Evolutionary conservation across 805 yeast species (phyloP).

Genomic region (Yamadazyma endophytica): DNA sequence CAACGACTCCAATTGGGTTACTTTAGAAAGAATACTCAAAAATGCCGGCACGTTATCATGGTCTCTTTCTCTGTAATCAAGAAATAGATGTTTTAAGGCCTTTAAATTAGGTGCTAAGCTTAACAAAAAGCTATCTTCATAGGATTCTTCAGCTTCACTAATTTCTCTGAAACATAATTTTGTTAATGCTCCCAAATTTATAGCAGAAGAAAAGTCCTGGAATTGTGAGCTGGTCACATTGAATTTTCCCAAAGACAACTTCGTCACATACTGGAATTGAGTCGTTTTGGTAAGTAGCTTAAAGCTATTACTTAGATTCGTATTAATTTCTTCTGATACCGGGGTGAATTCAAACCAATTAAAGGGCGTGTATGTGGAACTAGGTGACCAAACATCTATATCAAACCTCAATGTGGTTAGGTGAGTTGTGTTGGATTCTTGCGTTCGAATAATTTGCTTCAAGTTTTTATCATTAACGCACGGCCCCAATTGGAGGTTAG

Average conservation of each 20-base stretch:
- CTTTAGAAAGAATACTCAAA: constrained; percentile 16
- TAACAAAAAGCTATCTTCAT: constrained; percentile 2
- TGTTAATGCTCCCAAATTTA: constrained; percentile 17
- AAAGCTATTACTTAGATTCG: too few relatives aligned
- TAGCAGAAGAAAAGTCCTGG: constrained; percentile 6
- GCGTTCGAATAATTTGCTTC: background rate
- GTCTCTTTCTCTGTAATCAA: constrained; percentile 40
- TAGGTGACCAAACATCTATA: background rate
- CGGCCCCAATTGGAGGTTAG: constrained; percentile 1
- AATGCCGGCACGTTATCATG: constrained; percentile 39
- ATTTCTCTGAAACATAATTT: constrained; percentile 29
- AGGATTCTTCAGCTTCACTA: constrained; percentile 22
- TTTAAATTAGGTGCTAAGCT: constrained; percentile 17
- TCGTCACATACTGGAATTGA: constrained; percentile 7
- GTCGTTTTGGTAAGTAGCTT: too few relatives aligned
- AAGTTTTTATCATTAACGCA: constrained; percentile 1
- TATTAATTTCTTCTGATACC: too few relatives aligned
- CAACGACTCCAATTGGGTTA: constrained; percentile 22
- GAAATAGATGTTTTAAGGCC: constrained; percentile 20
- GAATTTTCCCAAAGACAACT: constrained; percentile 21
- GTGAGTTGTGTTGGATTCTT: background rate
- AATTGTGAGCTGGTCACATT: constrained; percentile 21
- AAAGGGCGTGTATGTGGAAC: background rate
- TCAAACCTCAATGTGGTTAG: constrained; percentile 7
- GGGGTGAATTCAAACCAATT: too few relatives aligned